These are phyloP conservation scores for Verticillium nubilum DNA, from an alignment of 2,329 filamentous ascomycete species.

Conservation along the genomic window DNA sequence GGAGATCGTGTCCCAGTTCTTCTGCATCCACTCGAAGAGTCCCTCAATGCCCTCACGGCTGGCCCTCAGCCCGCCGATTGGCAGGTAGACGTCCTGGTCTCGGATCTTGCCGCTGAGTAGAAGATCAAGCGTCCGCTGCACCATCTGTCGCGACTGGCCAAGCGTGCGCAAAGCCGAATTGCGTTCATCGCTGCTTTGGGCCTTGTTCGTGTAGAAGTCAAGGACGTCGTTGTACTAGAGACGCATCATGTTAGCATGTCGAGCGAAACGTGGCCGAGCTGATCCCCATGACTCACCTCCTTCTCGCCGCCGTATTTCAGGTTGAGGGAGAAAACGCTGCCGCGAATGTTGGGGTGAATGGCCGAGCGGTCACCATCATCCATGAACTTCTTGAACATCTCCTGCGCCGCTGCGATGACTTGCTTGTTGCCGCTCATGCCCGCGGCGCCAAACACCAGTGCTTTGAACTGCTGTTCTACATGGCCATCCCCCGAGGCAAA, in stretches of 20 bases:
- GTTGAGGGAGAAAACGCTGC: slow-evolving; percentile 79
- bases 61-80: slow-evolving; percentile 70
- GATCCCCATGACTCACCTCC: slow-evolving; percentile 50
- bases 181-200: slow-evolving; percentile 61
- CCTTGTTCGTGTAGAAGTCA: slow-evolving; percentile 39
- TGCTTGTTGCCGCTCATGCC: slow-evolving; percentile 74
- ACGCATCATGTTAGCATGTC: slow-evolving; percentile 7
- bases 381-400: slow-evolving; percentile 85
- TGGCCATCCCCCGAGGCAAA: slow-evolving; percentile 84
- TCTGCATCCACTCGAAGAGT: slow-evolving; percentile 76
- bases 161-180: slow-evolving; percentile 84
- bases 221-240: slow-evolving; percentile 68
- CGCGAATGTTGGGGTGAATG: slow-evolving; percentile 86
- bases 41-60: slow-evolving; percentile 75
- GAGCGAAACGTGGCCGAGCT: not conserved
- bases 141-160: slow-evolving; percentile 74
- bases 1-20: slow-evolving; percentile 81
- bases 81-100: slow-evolving; percentile 91
- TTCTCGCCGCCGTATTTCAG: slow-evolving; percentile 79
- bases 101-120: slow-evolving; percentile 78
- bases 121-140: slow-evolving; percentile 72
- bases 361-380: slow-evolving; percentile 67
- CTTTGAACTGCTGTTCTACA: slow-evolving; percentile 91
- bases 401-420: slow-evolving; percentile 74
- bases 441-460: slow-evolving; percentile 78